These are phyloP conservation scores for Ceriops zippeliana DNA, from an alignment of 345 rosid species.

Conservation along the genomic window DNA sequence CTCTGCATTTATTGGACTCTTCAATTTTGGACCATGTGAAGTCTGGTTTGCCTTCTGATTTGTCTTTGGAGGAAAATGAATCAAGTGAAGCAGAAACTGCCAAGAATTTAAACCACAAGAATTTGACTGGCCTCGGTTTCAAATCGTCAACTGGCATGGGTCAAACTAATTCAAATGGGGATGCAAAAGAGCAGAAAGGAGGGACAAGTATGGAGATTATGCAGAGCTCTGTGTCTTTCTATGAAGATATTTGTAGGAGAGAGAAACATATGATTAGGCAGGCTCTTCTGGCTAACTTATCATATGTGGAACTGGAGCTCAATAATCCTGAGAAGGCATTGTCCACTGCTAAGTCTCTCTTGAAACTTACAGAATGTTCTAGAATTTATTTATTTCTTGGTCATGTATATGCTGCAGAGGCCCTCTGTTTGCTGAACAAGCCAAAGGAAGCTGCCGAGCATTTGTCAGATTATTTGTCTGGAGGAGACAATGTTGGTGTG, in stretches of 20 bases:
- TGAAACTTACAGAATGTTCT: slow-evolving; percentile 66
- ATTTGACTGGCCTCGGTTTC: slow-evolving; percentile 33
- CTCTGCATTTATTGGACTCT: slow-evolving; percentile 59
- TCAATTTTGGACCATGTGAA: slow-evolving; percentile 41
- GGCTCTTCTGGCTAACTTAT: slow-evolving; percentile 71
- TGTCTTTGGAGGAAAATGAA: slow-evolving; percentile 46
- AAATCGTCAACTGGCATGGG: slow-evolving; percentile 42
- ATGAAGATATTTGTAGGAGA: slow-evolving; percentile 43
- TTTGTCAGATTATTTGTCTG: slow-evolving; percentile 60
- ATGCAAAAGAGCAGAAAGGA: slow-evolving; percentile 69
- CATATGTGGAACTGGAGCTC: slow-evolving; percentile 79
- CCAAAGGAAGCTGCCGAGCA: slow-evolving; percentile 78
- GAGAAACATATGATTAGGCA: slow-evolving; percentile 65
- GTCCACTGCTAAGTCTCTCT: slow-evolving; percentile 57
- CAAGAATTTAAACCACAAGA: slow-evolving; percentile 40
- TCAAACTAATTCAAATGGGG: slow-evolving; percentile 59
- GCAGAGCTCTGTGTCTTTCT: slow-evolving; percentile 55
- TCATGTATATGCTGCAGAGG: slow-evolving; percentile 87
- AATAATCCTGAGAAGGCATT: slow-evolving; percentile 85
- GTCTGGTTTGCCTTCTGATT: slow-evolving; percentile 35
- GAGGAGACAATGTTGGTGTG: slow-evolving; percentile 52
- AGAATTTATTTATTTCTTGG: slow-evolving; percentile 69
- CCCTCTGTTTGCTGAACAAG: slow-evolving; percentile 79
- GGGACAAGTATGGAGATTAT: slow-evolving; percentile 62
- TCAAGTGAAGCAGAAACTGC: slow-evolving; percentile 35